Evolutionary conservation across 2,329 filamentous ascomycete genomes (phyloP).

Genomic region (Colletotrichum viniferum): DNA sequence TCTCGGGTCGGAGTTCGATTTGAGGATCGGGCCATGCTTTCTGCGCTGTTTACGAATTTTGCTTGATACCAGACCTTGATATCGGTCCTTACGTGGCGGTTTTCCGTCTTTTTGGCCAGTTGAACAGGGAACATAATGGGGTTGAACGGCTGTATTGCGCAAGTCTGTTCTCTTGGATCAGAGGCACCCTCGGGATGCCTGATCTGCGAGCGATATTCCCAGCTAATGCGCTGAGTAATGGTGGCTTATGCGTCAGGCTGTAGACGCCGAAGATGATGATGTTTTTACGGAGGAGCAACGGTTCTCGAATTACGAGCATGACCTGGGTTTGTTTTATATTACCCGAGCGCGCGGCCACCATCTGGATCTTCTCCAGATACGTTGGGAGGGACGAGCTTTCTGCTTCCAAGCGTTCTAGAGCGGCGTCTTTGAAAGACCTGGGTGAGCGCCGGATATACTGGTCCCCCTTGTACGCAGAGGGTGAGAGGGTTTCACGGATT

Average conservation of each 20-base stretch:
- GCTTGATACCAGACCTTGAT: constrained; percentile 23
- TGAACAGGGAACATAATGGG: not conserved
- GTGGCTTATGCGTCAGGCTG: not conserved
- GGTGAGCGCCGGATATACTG: not conserved
- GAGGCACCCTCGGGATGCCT: not conserved
- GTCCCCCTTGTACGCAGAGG: not conserved
- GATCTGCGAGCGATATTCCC: not conserved
- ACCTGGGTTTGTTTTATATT: not conserved
- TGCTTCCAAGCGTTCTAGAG: not conserved
- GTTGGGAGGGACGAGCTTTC: not conserved
- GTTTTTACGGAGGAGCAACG: not conserved
- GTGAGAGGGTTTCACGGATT: not conserved
- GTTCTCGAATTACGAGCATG: constrained; percentile 7
- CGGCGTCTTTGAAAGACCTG: constrained; percentile 1
- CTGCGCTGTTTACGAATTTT: constrained; percentile 12
- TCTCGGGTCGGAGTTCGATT: not conserved
- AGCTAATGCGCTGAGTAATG: constrained; percentile 6
- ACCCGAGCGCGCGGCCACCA: not conserved
- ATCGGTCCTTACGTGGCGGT: constrained; percentile 9
- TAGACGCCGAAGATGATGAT: not conserved
- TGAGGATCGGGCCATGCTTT: not conserved
- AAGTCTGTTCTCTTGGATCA: not conserved
- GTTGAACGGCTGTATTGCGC: not conserved
- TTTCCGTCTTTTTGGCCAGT: not conserved
- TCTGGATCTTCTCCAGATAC: not conserved